Base-by-base conservation (phyloP, 768 basidiomycete species). In the Strobilomyces echinocephalus region DNA sequence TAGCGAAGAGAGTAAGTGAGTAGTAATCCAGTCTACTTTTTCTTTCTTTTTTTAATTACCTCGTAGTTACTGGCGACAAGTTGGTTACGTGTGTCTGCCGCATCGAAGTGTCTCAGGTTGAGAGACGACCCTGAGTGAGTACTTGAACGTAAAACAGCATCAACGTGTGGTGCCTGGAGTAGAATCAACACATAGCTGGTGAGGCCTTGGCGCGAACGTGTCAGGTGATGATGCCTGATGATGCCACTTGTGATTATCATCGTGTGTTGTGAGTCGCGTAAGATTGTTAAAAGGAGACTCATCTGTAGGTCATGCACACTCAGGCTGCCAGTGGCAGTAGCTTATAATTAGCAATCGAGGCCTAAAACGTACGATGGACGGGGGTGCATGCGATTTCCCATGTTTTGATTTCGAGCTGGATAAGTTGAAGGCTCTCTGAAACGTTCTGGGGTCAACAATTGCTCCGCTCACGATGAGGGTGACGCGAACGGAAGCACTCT, bases 331-430 rank as follows among this genome's bases (percentile, higher is more conserved):
- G 20, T 35, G 21, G 20, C 20, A n/a, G n/a, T n/a, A n/a, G n/a
- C n/a, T n/a, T n/a, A n/a, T n/a, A n/a, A n/a, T 5, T 18, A 12
- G 47, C 36, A 55, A 40, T 53, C 33, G 48, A 49, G 35, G 18
- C n/a, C 24, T 57, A 53, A 49, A 56, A 56, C 55, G 33, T 55
- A 8, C 20, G 21, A 11, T 31, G 30, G 16, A 41, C 38, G 36
- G 18, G 21, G 35, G 39, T 41, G 18, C 14, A 41, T 36, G 24
- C 47, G 47, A 38, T 21, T 39, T 35, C n/a, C 31, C 33, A 40
- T 10, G 31, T 31, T 15, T 38, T 43, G 12, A 24, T 35, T 34
- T 33, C 24, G 33, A 26, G 45, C 15, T 18, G 5, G 31, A 24
- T 15, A 36, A 14, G 8, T 26, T 21, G 14, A 15, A 10, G 1